Percentiles rank a stretch among this genome's conserved stretches.
phyloP scores from a whole-genome alignment of 768 basidiomycete species.

The Phylloporus rhodoxanthus region DNA sequence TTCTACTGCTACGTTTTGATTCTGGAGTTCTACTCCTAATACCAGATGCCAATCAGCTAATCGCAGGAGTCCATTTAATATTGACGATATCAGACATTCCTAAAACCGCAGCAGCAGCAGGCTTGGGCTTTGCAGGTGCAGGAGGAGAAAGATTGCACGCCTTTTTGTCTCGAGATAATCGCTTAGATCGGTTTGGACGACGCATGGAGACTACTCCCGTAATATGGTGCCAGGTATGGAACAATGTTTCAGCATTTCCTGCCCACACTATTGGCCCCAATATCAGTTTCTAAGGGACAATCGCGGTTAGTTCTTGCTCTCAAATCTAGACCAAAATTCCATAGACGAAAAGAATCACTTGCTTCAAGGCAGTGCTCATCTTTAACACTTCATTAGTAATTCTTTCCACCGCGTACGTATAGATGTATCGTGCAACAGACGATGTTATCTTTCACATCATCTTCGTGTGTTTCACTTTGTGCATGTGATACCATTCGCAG shows the following conservation, averaged over 20 bases:
- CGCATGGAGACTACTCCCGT: background rate
- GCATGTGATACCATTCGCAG: background rate
- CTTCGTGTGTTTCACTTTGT: background rate
- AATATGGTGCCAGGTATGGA: background rate
- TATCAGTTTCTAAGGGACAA: background rate
- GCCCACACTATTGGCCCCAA: background rate
- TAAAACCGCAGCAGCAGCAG: background rate
- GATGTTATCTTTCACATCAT: background rate
- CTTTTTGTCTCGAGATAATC: background rate
- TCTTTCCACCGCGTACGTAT: background rate
- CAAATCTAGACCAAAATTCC: background rate
- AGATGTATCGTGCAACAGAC: background rate
- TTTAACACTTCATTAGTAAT: background rate
- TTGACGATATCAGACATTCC: background rate
- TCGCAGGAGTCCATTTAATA: background rate
- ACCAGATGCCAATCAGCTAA: background rate
- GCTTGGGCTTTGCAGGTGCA: background rate
- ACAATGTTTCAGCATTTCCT: background rate
- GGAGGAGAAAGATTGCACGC: background rate
- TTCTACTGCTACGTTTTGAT: background rate
- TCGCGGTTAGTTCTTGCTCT: background rate
- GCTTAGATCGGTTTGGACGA: background rate
- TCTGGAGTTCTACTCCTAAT: background rate
- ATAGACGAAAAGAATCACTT: background rate
- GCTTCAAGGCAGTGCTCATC: background rate